phyloP scores from a whole-genome alignment of 257 asterid species.

The Fraxinus excelsior region DNA sequence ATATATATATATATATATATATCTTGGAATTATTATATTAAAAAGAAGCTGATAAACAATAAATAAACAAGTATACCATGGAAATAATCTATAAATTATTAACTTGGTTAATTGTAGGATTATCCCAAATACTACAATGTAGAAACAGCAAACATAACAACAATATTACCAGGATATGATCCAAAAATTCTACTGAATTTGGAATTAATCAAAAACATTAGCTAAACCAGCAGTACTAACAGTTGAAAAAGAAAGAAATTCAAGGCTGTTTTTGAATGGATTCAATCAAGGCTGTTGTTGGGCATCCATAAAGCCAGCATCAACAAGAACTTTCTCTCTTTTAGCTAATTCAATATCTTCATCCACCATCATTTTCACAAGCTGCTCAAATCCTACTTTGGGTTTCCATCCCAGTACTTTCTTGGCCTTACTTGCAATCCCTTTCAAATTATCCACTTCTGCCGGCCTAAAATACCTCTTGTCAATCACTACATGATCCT shows the following conservation, averaged over 20 bases:
- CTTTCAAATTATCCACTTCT: constrained; percentile 90
- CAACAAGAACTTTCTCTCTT: constrained; percentile 95
- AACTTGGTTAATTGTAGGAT: too few species aligned
- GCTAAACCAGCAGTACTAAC: neutral
- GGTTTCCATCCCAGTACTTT: constrained; percentile 88
- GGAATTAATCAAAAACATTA: neutral
- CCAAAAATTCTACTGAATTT: neutral
- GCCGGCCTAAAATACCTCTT: constrained; percentile 84
- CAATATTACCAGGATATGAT: neutral
- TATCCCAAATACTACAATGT: neutral
- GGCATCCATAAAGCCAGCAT: constrained; percentile 95
- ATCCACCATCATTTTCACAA: constrained; percentile 99
- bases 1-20: too few species aligned
- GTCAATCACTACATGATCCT: constrained; percentile 85
- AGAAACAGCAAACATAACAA: neutral
- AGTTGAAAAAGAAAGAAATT: neutral
- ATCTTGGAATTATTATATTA: neutral
- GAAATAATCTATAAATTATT: neutral
- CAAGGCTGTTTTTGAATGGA: neutral
- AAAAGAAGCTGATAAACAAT: neutral
- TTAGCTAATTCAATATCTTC: constrained; percentile 92
- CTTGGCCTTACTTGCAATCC: constrained; percentile 84
- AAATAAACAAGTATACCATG: neutral
- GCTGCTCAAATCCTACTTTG: constrained; percentile 77
- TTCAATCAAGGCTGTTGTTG: constrained; percentile 85